Conservation (phyloP, 2,329 filamentous ascomycete genomes). For the Byssoonygena ceratinophila region DNA sequence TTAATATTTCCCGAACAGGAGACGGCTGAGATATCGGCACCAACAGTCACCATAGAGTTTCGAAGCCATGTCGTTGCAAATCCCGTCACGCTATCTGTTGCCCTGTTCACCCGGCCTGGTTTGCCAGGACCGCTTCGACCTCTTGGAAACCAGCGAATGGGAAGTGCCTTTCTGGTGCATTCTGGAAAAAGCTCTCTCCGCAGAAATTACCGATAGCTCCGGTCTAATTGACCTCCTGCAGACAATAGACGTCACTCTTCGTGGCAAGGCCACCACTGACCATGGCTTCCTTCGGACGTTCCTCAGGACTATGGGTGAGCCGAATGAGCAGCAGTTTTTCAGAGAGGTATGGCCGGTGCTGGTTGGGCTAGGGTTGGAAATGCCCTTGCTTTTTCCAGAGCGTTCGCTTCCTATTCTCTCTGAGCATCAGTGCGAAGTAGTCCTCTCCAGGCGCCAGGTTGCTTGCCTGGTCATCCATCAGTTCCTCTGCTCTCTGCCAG, state of each 20-base stretch:
- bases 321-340: constrained; percentile 10
- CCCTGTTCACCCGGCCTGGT: constrained; percentile 10
- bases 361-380: constrained; percentile 11
- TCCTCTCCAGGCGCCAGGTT: constrained; percentile 12
- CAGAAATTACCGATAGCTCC: not conserved
- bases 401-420: constrained; percentile 5
- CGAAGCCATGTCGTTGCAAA: not conserved
- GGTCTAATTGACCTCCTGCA: constrained; percentile 12
- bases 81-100: not conserved
- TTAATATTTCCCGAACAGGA: not conserved
- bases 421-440: constrained; percentile 2
- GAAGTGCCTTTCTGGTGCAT: constrained; percentile 14
- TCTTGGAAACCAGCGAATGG: constrained; percentile 8
- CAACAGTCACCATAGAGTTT: not conserved
- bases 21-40: not conserved
- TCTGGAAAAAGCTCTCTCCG: not conserved
- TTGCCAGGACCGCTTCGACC: constrained; percentile 12
- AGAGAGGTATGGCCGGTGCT: constrained; percentile 5
- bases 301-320: constrained; percentile 5
- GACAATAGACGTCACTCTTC: constrained; percentile 8
- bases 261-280: not conserved
- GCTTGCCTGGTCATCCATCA: constrained; percentile 13
- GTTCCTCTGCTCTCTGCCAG: constrained; percentile 13
- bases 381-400: constrained; percentile 12
- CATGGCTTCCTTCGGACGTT: constrained; percentile 11